Evolutionary conservation across 805 yeast species (phyloP).

Genomic region (Metschnikowia proteae): DNA sequence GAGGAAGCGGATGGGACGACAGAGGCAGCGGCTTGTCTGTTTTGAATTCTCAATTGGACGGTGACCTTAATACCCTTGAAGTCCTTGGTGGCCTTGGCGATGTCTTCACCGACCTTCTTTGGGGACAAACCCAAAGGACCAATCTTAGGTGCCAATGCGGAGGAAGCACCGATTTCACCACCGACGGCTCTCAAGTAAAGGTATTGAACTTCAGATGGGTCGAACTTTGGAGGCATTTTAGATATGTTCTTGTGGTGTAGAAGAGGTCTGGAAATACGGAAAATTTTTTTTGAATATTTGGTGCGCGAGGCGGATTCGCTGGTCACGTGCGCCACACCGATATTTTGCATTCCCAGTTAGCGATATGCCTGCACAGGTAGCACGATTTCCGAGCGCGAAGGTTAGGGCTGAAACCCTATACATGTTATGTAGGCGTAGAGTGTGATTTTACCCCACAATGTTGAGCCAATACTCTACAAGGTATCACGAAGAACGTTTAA

Average conservation of each 20-base stretch:
- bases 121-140: constrained; percentile 99
- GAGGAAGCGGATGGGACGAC: constrained; percentile 99
- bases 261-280: constrained; percentile 10
- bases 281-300: constrained; percentile 14
- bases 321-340: constrained; percentile 14
- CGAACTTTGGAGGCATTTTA: constrained; percentile 95
- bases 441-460: neutral
- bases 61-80: constrained; percentile 99
- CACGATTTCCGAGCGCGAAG: neutral
- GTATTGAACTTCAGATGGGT: constrained; percentile 97
- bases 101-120: constrained; percentile 99
- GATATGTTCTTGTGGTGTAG: constrained; percentile 15
- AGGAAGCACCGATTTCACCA: constrained; percentile 99
- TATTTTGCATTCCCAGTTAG: neutral
- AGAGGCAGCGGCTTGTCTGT: constrained; percentile 99
- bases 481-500: too few relatives aligned
- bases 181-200: constrained; percentile 99
- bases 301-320: constrained; percentile 10
- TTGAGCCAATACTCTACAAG: neutral
- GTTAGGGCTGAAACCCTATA: constrained; percentile 22
- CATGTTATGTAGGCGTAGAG: neutral
- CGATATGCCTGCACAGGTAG: neutral
- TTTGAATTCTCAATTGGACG: constrained; percentile 96
- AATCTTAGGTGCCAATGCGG: constrained; percentile 99
- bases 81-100: constrained; percentile 98